Base-by-base conservation (phyloP, 225 moss, liverwort and hornwort genomes). In the Polytrichum commune region DNA sequence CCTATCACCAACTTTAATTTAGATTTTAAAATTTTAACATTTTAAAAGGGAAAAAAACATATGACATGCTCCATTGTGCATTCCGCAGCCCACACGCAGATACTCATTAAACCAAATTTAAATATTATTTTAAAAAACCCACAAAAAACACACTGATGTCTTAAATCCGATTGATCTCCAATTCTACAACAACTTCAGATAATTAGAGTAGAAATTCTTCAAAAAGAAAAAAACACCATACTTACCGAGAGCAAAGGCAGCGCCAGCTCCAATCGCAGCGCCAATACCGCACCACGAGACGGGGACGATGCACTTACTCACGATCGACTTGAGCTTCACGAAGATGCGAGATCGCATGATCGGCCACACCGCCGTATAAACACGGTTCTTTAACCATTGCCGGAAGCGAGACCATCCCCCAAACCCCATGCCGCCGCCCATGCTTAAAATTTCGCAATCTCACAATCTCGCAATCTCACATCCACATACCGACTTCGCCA, bases 341-440 rank as follows among this genome's bases (percentile, higher is more conserved):
- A 75, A 85, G 32, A 73, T 0, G 76, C 78, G 84, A 58, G 84
- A 85, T 13, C 72, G 81, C 53, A 78, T 73, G 54, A 81, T 55
- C 53, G 73, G 77, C 81, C 84, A 85, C 7, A 85, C 72, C 16
- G 80, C 75, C 5, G 74, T 26, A 78, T 81, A 78, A 28, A 81
- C 73, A 0, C 73, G 73, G 67, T 73, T 62, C 72, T 75, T 81
- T 26, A 78, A 29, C 78, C 75, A 85, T 27, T 64, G 78, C 81
- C 74, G 75, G 55, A 78, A 57, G 8, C 84, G 77, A 8, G 81
- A 68, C 81, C 81, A 81, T n/a, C 53, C 8, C 46, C 78, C 53
- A 19, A 73, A 61, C 6, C 75, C 84, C 74, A 69, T 76, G 25
- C 13, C 65, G 25, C 32, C 26, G 26, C 2, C n/a, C 25, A 20